These are phyloP conservation scores for Apiospora rasikravindrae DNA, from an alignment of 2,329 filamentous ascomycete species.

Conservation along the genomic window DNA sequence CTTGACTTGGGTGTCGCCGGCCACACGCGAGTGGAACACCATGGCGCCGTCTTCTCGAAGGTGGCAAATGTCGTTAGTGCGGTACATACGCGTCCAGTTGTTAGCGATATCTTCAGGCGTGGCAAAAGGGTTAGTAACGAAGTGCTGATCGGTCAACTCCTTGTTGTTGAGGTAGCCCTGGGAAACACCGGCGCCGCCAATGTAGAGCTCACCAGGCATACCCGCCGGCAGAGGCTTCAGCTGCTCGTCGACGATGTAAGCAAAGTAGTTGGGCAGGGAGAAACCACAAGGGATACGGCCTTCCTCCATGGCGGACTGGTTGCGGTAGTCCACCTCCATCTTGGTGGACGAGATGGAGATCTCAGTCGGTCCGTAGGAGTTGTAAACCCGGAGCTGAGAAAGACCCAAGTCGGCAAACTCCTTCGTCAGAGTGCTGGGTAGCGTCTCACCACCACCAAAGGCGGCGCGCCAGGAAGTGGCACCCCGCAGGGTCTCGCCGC, in stretches of 20 bases:
- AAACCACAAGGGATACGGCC: neutral
- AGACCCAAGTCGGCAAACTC: neutral
- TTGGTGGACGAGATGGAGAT: constrained; percentile 20
- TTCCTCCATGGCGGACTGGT: neutral
- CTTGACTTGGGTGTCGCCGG: constrained; percentile 45
- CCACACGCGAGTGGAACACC: constrained; percentile 40
- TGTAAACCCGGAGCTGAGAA: neutral
- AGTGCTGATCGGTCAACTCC: constrained; percentile 29
- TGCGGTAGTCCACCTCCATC: neutral
- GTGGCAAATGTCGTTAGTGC: constrained; percentile 30
- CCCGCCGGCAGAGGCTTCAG: constrained; percentile 21
- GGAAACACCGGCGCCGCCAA: constrained; percentile 24
- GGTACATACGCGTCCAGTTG: neutral
- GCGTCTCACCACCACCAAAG: constrained; percentile 18
- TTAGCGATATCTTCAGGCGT: constrained; percentile 21
- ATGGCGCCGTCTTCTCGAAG: constrained; percentile 37
- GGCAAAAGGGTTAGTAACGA: constrained; percentile 29
- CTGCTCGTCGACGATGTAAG: constrained; percentile 23
- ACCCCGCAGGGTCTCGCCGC: neutral
- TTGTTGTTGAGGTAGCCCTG: constrained; percentile 39
- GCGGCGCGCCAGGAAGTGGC: neutral
- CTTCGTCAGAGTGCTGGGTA: neutral
- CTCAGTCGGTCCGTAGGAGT: constrained; percentile 13
- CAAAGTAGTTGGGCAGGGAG: constrained; percentile 8
- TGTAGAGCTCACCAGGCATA: constrained; percentile 23